A percentile compares a stretch with the other conserved stretches of the same genome.
These are phyloP conservation scores for Aurantiochytrium sp. DNA, from an alignment of 108 stramenopile genomes.

Conservation along the genomic window DNA sequence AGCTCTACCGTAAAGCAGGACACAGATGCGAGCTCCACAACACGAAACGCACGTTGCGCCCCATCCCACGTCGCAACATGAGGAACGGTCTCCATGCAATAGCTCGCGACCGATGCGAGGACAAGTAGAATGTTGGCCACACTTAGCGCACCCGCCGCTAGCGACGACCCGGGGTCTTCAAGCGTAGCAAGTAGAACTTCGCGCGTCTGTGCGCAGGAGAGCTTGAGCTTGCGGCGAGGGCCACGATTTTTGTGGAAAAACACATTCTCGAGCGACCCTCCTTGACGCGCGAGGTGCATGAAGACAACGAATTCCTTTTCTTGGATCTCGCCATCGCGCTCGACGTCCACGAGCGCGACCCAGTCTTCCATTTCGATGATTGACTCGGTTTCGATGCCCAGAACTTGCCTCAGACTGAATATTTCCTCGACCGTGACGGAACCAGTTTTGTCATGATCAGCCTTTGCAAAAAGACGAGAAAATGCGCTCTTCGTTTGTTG, in stretches of 20 bases:
- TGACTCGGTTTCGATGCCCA: not conserved
- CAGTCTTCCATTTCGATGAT: not conserved
- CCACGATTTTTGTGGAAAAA: not conserved
- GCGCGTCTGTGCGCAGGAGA: not conserved
- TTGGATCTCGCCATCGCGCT: not conserved
- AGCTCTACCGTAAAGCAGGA: not conserved
- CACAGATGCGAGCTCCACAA: not conserved
- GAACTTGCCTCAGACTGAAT: not conserved
- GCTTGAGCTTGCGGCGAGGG: not conserved
- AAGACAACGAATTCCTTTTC: not conserved
- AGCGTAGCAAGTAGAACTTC: not conserved
- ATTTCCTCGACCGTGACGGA: not conserved
- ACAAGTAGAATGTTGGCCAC: not conserved
- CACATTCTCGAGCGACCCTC: not conserved
- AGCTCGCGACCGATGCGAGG: not conserved
- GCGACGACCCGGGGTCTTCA: not conserved
- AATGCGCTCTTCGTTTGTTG: not conserved
- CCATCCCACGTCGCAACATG: not conserved
- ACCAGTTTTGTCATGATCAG: not conserved
- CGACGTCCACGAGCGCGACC: not conserved
- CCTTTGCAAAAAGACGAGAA: not conserved
- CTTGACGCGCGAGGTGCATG: not conserved
- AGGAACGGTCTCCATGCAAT: slow-evolving; percentile 9
- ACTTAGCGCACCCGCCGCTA: not conserved
- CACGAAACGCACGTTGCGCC: not conserved